Conservation (phyloP, 1,284 basidiomycete species). For the Entoloma clypeatum region DNA sequence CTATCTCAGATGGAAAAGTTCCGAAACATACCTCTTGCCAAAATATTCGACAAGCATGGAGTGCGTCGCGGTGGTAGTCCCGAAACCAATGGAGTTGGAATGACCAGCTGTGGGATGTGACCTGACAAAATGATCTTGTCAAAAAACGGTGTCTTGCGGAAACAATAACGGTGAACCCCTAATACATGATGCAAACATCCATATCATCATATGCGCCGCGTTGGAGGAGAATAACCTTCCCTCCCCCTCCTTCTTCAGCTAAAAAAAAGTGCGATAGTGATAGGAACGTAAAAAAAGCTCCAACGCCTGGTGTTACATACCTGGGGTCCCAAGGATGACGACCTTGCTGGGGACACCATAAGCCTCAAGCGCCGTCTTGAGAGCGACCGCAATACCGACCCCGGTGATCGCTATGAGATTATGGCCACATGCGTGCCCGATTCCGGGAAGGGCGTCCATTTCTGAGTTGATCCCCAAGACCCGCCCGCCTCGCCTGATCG, state of each 20-base stretch:
- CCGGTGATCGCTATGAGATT: conserved; percentile 84
- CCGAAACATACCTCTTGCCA: conserved; percentile 53
- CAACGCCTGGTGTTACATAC: conserved; percentile 31
- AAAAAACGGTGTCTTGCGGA: conserved; percentile 9
- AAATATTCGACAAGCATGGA: conserved; percentile 59
- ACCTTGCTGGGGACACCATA: conserved; percentile 69
- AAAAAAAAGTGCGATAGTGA: conserved; percentile 6
- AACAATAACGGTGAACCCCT: conserved; percentile 11
- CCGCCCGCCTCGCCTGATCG: conserved; percentile 53
- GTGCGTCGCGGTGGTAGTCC: conserved; percentile 56
- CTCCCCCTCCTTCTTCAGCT: conserved; percentile 79
- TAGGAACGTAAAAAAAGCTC: neutral
- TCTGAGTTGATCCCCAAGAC: conserved; percentile 70
- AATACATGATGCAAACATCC: conserved; percentile 76
- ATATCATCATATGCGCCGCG: conserved; percentile 72
- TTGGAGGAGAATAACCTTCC: conserved; percentile 72
- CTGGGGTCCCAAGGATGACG: conserved; percentile 81
- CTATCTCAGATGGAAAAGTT: too few relatives aligned
- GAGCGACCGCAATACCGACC: conserved; percentile 70
- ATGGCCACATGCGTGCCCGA: conserved; percentile 79
- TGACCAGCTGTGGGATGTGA: conserved; percentile 60
- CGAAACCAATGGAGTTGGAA: conserved; percentile 43
- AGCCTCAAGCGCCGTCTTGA: conserved; percentile 63
- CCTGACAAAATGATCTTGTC: conserved; percentile 34
- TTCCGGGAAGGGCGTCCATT: conserved; percentile 40